phyloP scores from a whole-genome alignment of 805 yeast species.

The Tetrapisispora nanseiensis region DNA sequence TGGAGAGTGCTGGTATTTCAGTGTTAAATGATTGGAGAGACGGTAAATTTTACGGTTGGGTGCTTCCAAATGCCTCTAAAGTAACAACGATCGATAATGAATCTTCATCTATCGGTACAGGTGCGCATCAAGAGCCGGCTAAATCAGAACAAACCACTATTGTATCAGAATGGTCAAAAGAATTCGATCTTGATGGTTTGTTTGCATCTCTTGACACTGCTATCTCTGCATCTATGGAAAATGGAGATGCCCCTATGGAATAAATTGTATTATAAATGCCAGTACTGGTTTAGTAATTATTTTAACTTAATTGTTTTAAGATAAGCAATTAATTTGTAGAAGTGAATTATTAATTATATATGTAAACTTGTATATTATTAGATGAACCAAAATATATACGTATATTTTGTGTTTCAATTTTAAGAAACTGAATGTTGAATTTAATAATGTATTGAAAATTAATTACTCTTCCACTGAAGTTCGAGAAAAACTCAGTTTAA shows the following conservation, averaged over 20 bases:
- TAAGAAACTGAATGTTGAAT: too few species aligned
- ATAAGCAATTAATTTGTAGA: too few species aligned
- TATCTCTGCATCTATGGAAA: conserved; percentile 21
- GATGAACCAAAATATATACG: too few species aligned
- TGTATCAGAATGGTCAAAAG: conserved; percentile 87
- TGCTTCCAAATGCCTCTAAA: conserved; percentile 55
- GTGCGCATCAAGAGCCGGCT: conserved; percentile 33
- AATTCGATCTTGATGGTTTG: conserved; percentile 82
- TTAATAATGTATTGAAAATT: too few species aligned
- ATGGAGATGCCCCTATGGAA: conserved; percentile 10
- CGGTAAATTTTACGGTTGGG: conserved; percentile 89
- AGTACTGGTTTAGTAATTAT: too few species aligned
- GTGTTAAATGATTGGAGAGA: conserved; percentile 95
- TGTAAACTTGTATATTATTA: too few species aligned
- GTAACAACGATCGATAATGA: conserved; percentile 20
- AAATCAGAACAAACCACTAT: conserved; percentile 57
- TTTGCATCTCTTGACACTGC: conserved; percentile 37
- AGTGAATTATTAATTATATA: too few species aligned
- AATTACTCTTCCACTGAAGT: too few species aligned
- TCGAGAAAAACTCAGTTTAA: too few species aligned
- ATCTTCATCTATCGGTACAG: conserved; percentile 28
- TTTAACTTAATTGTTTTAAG: too few species aligned
- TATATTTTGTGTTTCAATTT: too few species aligned
- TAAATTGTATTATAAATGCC: too few species aligned
- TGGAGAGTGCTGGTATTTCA: conserved; percentile 72